These are phyloP conservation scores for Micractinium conductrix DNA, from an alignment of 139 green algal species.

Conservation along the genomic window DNA sequence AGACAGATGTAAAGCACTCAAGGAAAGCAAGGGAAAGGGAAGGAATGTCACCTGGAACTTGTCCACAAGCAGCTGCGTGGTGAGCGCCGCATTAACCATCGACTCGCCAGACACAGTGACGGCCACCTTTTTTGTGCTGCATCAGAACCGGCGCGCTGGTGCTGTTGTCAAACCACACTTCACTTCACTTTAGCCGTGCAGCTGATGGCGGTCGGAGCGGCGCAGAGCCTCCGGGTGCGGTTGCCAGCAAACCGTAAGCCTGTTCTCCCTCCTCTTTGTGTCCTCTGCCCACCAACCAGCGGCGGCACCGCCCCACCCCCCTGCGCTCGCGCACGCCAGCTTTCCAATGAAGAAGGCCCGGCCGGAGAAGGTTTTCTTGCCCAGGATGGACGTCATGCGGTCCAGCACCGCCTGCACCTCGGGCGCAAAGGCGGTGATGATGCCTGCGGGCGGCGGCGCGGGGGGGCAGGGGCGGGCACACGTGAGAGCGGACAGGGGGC, in stretches of 20 bases:
- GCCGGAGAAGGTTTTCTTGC: background rate
- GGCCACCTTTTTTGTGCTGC: background rate
- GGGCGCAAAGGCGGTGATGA: background rate
- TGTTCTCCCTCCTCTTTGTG: background rate
- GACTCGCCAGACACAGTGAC: background rate
- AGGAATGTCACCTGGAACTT: slow-evolving; percentile 1
- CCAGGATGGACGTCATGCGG: slow-evolving; percentile 7
- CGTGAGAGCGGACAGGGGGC: background rate
- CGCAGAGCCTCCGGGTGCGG: too few species aligned
- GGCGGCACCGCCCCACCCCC: background rate
- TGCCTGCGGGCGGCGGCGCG: background rate
- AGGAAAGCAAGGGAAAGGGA: too few species aligned
- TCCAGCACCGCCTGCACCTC: slow-evolving; percentile 15
- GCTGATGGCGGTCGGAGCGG: too few species aligned
- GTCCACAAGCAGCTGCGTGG: slow-evolving; percentile 9
- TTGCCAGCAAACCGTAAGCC: too few species aligned
- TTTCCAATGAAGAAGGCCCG: slow-evolving; percentile 8
- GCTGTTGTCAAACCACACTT: too few species aligned
- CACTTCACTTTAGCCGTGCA: too few species aligned
- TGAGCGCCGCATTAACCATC: slow-evolving; percentile 4
- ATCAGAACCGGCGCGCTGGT: too few species aligned
- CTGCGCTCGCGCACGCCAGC: background rate
- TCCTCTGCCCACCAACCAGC: background rate
- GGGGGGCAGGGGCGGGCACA: background rate
- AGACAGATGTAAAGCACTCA: too few species aligned